Evolutionary conservation across 495 filamentous ascomycete genomes (phyloP), one percentile per base, ranked within the genome.

Genomic region (Penicillium maclennaniae): DNA sequence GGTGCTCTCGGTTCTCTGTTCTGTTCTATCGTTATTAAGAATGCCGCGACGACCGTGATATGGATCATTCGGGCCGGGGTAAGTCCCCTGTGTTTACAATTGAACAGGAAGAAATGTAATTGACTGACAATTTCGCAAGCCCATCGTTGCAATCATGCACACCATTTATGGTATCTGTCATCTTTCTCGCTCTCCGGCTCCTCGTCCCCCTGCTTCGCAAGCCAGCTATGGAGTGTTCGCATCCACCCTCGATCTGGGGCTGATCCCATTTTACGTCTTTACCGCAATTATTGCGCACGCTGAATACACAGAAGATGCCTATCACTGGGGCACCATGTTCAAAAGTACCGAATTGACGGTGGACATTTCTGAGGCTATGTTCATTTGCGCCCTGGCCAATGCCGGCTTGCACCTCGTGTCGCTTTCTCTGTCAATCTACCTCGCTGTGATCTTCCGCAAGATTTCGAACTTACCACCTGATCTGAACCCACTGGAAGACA

Each of bases 401-500:
- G 85, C 74, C 36, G 83, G 78, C 7, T 59, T 95, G 10, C 91
- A 95, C 62, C 68, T 84, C 2, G 48, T 92, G 8, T 89, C 88
- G 4, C 66, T 92, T 5, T 70, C 69, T 9, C 73, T 95, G 25
- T 87, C 86, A 1, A 64, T 87, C 19, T 95, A 83, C 58, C 75
- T 96, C 7, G 80, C 80, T 2, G 59, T 88, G 45, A 79, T 87
- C 54, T 95, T 95, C 83, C 82, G 84, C 9, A 83, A 88, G 57
- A 96, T 96, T 58, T 73, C 83, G 21, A 74, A 74, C 14, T 78
- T 96, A 49, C 91, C 91, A 2, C 91, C 91, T 0, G 91, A 96
- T 59, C 88, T 95, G 86, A 96, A 96, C 58, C 91, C 91, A 7
- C 71, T 96, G 7, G 91, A 96, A 61, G 83, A 87, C 58, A 87